These are phyloP conservation scores for Xylaria sp. DNA, from an alignment of 2,329 filamentous ascomycete species.

Conservation along the genomic window DNA sequence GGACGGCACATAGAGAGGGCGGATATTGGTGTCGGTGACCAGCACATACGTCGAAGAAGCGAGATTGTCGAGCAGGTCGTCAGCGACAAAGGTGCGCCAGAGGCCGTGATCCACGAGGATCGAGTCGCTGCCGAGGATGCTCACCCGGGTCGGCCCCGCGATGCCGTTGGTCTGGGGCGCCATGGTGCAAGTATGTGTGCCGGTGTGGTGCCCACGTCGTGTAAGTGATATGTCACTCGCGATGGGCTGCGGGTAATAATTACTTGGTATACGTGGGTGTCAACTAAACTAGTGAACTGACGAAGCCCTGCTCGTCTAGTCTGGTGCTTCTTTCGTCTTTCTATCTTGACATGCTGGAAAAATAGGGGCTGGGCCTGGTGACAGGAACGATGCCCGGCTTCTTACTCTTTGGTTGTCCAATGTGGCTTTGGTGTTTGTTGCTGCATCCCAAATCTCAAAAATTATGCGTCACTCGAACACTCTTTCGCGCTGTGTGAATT, in stretches of 20 bases:
- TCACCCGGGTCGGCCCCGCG: slow-evolving; percentile 67
- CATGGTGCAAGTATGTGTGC: slow-evolving; percentile 30
- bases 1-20: slow-evolving; percentile 79
- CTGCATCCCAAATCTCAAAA: background rate
- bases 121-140: slow-evolving; percentile 87
- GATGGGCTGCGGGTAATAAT: too few species aligned
- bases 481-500: slow-evolving; percentile 16
- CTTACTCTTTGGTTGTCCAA: slow-evolving; percentile 2
- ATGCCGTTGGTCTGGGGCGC: slow-evolving; percentile 33
- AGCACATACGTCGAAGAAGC: slow-evolving; percentile 93
- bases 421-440: background rate
- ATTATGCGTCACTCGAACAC: slow-evolving; percentile 26
- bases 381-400: background rate
- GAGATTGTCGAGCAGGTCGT: slow-evolving; percentile 82
- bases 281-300: background rate
- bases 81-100: slow-evolving; percentile 83
- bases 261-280: too few species aligned
- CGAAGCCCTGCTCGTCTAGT: slow-evolving; percentile 10
- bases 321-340: background rate
- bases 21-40: slow-evolving; percentile 95
- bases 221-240: slow-evolving; percentile 6
- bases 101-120: slow-evolving; percentile 94
- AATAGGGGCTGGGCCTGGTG: background rate
- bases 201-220: too few species aligned
- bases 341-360: slow-evolving; percentile 17